Base-by-base conservation (phyloP, 768 basidiomycete species). In the Asterophora lycoperdoides region DNA sequence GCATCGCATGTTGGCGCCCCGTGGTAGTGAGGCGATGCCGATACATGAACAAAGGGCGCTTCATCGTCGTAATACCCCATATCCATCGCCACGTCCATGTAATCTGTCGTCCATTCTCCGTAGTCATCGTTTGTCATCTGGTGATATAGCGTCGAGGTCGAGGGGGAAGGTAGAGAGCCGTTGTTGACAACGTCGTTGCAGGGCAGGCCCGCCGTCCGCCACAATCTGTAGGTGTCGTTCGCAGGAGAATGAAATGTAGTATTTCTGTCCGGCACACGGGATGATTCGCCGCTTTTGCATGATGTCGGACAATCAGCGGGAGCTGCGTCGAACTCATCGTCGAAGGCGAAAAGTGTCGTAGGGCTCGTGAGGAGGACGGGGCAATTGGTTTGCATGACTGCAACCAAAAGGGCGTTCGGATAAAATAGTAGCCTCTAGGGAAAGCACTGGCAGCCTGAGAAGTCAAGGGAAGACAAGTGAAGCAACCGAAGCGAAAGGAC, bases 281-380 rank as follows among this genome's bases (percentile, higher is more conserved):
- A 56, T 44, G 55, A 52, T 58, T 58, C 55, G 29, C 57, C 55
- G 48, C 26, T 30, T 39, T 57, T 54, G 48, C 45, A 48, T 41
- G 53, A 48, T 44, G 43, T 52, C 56, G 56, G 52, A 52, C 49
- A 54, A 57, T 60, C 51, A 37, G 33, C 52, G 56, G 58, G 52
- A 45, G 18, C 39, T 20, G 53, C 49, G 41, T 47, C 39, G 18
- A 18, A 56, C 17, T 41, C 42, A 23, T 48, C 28, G 17, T 38
- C 39, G 32, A 45, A 36, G 33, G 29, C 41, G 34, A 54, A 41
- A 14, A 48, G 40, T 14, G 35, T 48, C 32, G 43, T 30, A 3
- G 18, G 35, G 30, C 46, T 46, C 43, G 38, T n/a, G n/a, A n/a
- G 45, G 40, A 39, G 52, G 13, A 29, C 35, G 32, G 54, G 47